Evolutionary conservation across 495 filamentous ascomycete genomes (phyloP).

Genomic region (Penicillium samsonianum): DNA sequence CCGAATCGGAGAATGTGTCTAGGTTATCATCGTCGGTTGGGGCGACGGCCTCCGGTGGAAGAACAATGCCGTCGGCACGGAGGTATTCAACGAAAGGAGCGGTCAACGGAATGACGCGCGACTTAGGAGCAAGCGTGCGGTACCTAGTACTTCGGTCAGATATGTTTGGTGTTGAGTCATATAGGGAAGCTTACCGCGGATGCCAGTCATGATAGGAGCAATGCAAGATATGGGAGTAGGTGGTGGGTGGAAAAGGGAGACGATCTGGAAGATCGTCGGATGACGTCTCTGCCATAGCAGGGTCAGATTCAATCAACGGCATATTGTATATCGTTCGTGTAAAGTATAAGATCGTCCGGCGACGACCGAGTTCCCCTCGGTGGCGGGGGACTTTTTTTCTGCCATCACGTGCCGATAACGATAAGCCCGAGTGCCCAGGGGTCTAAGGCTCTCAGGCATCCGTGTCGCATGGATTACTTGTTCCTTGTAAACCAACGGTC

Average conservation of each 20-base stretch:
- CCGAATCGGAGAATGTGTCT: slow-evolving; percentile 42
- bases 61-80: slow-evolving; percentile 87
- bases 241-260: slow-evolving; percentile 79
- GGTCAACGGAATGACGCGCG: slow-evolving; percentile 75
- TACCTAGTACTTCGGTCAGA: slow-evolving; percentile 53
- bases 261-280: slow-evolving; percentile 29
- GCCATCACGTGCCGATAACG: slow-evolving; percentile 31
- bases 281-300: slow-evolving; percentile 16
- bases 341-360: neutral
- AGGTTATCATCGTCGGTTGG: slow-evolving; percentile 39
- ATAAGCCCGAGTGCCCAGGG: slow-evolving; percentile 15
- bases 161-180: slow-evolving; percentile 7
- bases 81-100: slow-evolving; percentile 80
- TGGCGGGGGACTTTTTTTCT: slow-evolving; percentile 31
- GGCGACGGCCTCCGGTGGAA: slow-evolving; percentile 58
- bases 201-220: slow-evolving; percentile 96
- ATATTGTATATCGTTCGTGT: slow-evolving; percentile 24
- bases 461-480: slow-evolving; percentile 10
- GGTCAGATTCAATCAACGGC: slow-evolving; percentile 37
- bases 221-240: slow-evolving; percentile 81
- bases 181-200: slow-evolving; percentile 44
- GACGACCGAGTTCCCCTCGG: slow-evolving; percentile 6
- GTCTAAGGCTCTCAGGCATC: slow-evolving; percentile 12
- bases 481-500: slow-evolving; percentile 5
- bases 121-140: slow-evolving; percentile 78